A percentile compares a stretch with the other conserved stretches of the same genome.
Evolutionary conservation across 2,329 filamentous ascomycete species (phyloP).

Genomic region (Neonectria neomacrospora): DNA sequence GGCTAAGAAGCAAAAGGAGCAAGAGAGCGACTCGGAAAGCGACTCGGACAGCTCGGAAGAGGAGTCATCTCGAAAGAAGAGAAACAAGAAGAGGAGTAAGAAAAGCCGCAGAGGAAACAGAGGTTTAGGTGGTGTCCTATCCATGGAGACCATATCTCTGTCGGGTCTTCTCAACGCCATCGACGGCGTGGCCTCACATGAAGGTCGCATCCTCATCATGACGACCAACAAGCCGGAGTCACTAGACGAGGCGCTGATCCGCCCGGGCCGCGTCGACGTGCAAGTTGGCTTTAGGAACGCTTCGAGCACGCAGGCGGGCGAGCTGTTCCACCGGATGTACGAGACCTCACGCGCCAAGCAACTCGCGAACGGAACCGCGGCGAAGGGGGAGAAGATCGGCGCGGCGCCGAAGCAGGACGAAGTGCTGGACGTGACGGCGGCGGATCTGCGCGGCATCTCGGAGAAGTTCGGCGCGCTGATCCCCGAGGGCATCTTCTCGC

Average conservation of each 20-base stretch:
- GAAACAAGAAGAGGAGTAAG: slow-evolving; percentile 31
- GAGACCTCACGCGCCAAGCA: slow-evolving; percentile 50
- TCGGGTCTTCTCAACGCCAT: slow-evolving; percentile 86
- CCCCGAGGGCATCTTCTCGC: slow-evolving; percentile 63
- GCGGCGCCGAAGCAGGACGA: slow-evolving; percentile 25
- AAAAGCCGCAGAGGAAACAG: slow-evolving; percentile 35
- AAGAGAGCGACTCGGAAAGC: slow-evolving; percentile 34
- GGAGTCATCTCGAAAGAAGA: slow-evolving; percentile 35
- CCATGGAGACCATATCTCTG: slow-evolving; percentile 69
- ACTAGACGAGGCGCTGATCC: slow-evolving; percentile 78
- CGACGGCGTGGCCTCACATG: slow-evolving; percentile 82
- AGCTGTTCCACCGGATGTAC: slow-evolving; percentile 72
- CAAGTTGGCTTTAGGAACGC: slow-evolving; percentile 73
- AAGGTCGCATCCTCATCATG: slow-evolving; percentile 84
- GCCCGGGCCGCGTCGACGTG: slow-evolving; percentile 78
- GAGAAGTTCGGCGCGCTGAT: slow-evolving; percentile 62
- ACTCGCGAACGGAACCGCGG: slow-evolving; percentile 16
- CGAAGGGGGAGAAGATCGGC: slow-evolving; percentile 14
- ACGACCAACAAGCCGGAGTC: slow-evolving; percentile 81
- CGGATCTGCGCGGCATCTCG: slow-evolving; percentile 59
- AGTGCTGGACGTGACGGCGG: slow-evolving; percentile 48
- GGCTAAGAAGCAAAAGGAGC: slow-evolving; percentile 35
- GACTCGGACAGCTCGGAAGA: slow-evolving; percentile 43
- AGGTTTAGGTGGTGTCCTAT: slow-evolving; percentile 37
- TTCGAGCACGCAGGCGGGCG: slow-evolving; percentile 64